Evolutionary conservation across 768 basidiomycete genomes (phyloP).

Genomic region (Guyanaporus albipodus): DNA sequence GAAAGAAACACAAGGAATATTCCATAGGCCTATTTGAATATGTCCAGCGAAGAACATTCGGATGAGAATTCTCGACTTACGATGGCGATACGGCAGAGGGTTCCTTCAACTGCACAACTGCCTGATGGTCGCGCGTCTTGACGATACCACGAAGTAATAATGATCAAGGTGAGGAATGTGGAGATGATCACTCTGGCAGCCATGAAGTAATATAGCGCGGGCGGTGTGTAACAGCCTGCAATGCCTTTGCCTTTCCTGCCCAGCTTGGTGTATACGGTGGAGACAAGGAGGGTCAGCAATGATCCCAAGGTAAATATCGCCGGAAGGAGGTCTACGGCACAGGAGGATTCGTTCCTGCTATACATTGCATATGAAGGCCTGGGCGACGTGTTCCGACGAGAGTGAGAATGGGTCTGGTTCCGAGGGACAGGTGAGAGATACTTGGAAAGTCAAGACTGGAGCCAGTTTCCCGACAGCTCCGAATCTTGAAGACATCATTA

Average conservation of each 20-base stretch:
- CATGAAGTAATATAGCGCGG: neutral
- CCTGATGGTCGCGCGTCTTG: neutral
- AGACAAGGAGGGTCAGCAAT: neutral
- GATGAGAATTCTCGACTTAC: slow-evolving; percentile 1
- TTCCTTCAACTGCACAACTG: neutral
- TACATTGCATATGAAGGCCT: neutral
- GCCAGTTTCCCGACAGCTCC: no score
- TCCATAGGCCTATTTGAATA: slow-evolving; percentile 2
- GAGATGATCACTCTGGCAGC: neutral
- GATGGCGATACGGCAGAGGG: neutral
- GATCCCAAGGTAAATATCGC: neutral
- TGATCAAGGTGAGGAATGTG: neutral
- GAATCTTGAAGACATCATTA: no score
- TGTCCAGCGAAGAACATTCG: neutral
- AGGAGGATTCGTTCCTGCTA: neutral
- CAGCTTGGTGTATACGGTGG: neutral
- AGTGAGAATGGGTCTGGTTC: no score
- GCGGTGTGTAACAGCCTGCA: neutral
- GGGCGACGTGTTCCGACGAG: neutral
- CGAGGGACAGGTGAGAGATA: no score
- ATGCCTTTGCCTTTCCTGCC: neutral
- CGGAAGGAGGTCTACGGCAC: neutral
- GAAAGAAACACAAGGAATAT: slow-evolving; percentile 5
- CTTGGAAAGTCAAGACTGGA: no score
- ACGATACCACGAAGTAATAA: neutral